These are phyloP conservation scores for Hippophae tibetana DNA, from an alignment of 306 rosid genomes.

Conservation along the genomic window DNA sequence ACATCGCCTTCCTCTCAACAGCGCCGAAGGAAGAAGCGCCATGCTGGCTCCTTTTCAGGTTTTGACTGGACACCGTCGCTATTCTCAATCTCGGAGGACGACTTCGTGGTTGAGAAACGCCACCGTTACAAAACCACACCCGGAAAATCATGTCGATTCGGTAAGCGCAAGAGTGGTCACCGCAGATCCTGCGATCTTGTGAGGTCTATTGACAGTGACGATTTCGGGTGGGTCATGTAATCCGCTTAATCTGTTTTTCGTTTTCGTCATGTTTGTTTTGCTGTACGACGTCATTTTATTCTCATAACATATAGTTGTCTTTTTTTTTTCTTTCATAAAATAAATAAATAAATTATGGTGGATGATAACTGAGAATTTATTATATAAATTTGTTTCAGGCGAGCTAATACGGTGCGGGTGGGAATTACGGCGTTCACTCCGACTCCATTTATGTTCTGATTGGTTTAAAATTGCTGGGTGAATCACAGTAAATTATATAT, in stretches of 20 bases:
- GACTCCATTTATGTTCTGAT: constrained; percentile 61
- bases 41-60: background rate
- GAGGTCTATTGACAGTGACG: constrained; percentile 19
- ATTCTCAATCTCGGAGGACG: constrained; percentile 45
- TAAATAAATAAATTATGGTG: background rate
- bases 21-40: constrained; percentile 11
- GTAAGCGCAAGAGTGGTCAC: constrained; percentile 15
- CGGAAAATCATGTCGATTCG: constrained; percentile 4
- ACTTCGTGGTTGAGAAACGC: background rate
- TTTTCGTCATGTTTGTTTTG: background rate
- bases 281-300: no score
- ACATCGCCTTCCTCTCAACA: no score
- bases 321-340: no score
- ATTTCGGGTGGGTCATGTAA: constrained; percentile 22
- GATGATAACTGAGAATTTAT: background rate
- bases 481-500: no score
- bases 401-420: constrained; percentile 7
- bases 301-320: no score
- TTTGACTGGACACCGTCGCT: constrained; percentile 58
- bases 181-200: constrained; percentile 8
- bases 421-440: constrained; percentile 44
- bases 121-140: background rate
- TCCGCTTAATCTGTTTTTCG: background rate
- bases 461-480: background rate
- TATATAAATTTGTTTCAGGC: constrained; percentile 28